These are phyloP conservation scores for Neonectria punicea DNA, from an alignment of 2,329 filamentous ascomycete genomes.

Conservation along the genomic window DNA sequence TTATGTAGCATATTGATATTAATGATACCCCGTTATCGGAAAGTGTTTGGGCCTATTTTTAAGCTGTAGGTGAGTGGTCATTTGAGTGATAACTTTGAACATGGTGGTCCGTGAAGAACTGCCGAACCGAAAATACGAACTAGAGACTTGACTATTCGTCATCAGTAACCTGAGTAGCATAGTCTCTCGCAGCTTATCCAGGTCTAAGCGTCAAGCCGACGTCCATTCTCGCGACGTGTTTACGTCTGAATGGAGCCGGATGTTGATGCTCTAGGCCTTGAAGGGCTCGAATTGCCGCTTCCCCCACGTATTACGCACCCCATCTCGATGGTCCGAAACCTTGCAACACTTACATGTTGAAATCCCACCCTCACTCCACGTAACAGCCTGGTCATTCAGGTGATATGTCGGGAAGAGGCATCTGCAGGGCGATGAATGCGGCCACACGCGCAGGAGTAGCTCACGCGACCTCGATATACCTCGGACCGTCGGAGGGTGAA, in stretches of 20 bases:
- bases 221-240: not conserved
- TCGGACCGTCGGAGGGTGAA: conserved; percentile 18
- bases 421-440: conserved; percentile 32
- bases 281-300: not conserved
- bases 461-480: conserved; percentile 17
- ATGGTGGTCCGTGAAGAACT: not conserved
- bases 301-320: not conserved
- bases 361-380: not conserved
- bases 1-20: conserved; percentile 32
- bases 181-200: not conserved
- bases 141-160: too few relatives aligned
- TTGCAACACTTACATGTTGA: not conserved
- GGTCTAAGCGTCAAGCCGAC: not conserved
- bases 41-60: not conserved
- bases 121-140: not conserved
- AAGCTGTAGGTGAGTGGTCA: not conserved
- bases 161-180: not conserved
- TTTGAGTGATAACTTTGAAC: not conserved
- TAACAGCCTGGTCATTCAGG: conserved; percentile 14
- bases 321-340: not conserved
- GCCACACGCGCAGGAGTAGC: conserved; percentile 8
- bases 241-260: not conserved
- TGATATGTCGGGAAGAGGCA: conserved; percentile 31
- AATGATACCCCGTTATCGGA: conserved; percentile 40
- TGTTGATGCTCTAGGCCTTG: not conserved